A percentile compares a stretch with the other conserved stretches of the same genome.
Evolutionary conservation across 2,329 filamentous ascomycete genomes (phyloP).

Genomic region (Pyricularia pennisetigena): DNA sequence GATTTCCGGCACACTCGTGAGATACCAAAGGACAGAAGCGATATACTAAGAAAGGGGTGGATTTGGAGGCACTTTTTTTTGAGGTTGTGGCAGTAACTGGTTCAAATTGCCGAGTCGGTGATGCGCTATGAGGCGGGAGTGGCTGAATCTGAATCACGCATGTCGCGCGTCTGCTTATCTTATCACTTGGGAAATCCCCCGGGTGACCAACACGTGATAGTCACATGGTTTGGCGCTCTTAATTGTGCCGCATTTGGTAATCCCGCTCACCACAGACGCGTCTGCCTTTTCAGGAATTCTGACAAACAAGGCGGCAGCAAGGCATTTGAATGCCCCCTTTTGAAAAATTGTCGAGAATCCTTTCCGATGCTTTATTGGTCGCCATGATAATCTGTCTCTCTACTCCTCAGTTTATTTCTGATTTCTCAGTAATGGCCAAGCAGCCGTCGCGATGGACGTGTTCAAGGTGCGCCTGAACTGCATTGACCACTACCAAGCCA

Average conservation of each 20-base stretch:
- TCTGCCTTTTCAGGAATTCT: neutral
- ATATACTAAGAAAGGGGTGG: neutral
- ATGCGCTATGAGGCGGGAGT: neutral
- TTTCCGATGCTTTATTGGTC: neutral
- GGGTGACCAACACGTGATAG: neutral
- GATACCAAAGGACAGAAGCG: neutral
- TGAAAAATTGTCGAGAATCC: neutral
- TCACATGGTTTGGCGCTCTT: neutral
- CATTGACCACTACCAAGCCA: constrained; percentile 86
- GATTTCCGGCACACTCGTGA: neutral
- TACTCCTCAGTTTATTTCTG: neutral
- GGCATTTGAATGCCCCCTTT: neutral
- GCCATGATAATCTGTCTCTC: neutral
- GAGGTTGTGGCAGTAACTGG: neutral
- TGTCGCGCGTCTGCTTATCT: neutral
- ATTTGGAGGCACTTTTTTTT: neutral
- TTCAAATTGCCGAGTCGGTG: neutral
- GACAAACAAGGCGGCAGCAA: neutral
- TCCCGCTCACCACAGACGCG: neutral
- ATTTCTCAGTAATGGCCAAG: neutral
- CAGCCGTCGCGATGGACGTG: constrained; percentile 42
- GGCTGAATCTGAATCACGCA: neutral
- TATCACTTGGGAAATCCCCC: neutral
- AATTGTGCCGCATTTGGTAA: neutral
- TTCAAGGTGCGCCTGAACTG: constrained; percentile 92